A percentile compares a stretch with the other conserved stretches of the same genome.
phyloP scores from a whole-genome alignment of 2,329 filamentous ascomycete genomes.

The Fusarium sambucinum region DNA sequence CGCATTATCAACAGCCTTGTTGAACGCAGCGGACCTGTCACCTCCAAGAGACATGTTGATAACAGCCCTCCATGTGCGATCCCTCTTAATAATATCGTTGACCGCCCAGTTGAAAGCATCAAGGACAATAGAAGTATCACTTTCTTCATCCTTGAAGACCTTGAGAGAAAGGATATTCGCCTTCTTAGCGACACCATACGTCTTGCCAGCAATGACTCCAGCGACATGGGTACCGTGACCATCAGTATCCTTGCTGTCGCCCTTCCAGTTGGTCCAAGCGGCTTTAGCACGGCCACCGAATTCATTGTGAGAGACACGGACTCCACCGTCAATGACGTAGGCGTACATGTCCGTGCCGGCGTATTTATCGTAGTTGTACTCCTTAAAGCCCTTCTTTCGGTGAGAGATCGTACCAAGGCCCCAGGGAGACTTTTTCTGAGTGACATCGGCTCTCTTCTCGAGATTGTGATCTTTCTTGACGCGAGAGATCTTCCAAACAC shows the following conservation, averaged over 20 bases:
- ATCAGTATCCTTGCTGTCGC: constrained; percentile 3
- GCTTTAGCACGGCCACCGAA: constrained; percentile 24
- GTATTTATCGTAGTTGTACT: constrained; percentile 28
- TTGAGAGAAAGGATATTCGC: constrained; percentile 58
- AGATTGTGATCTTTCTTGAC: neutral
- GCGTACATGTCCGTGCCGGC: constrained; percentile 29
- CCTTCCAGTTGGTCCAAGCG: constrained; percentile 24
- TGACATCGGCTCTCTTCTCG: constrained; percentile 17
- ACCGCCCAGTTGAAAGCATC: constrained; percentile 54
- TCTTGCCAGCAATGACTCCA: constrained; percentile 39
- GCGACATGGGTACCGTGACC: constrained; percentile 41
- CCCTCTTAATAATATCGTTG: constrained; percentile 49
- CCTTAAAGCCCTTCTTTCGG: constrained; percentile 12
- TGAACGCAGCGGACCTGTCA: constrained; percentile 20
- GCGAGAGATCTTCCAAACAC: constrained; percentile 25
- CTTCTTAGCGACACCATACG: constrained; percentile 54
- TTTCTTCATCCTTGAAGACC: constrained; percentile 50
- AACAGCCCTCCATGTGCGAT: constrained; percentile 51
- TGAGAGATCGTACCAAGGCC: constrained; percentile 34
- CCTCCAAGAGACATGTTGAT: constrained; percentile 60
- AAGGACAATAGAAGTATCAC: constrained; percentile 46
- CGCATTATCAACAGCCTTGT: constrained; percentile 41
- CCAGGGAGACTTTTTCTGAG: constrained; percentile 20
- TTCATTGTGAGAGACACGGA: constrained; percentile 23
- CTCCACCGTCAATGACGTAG: constrained; percentile 33